Base-by-base conservation (phyloP, 2,329 filamentous ascomycete species). In the Neurospora sp. region DNA sequence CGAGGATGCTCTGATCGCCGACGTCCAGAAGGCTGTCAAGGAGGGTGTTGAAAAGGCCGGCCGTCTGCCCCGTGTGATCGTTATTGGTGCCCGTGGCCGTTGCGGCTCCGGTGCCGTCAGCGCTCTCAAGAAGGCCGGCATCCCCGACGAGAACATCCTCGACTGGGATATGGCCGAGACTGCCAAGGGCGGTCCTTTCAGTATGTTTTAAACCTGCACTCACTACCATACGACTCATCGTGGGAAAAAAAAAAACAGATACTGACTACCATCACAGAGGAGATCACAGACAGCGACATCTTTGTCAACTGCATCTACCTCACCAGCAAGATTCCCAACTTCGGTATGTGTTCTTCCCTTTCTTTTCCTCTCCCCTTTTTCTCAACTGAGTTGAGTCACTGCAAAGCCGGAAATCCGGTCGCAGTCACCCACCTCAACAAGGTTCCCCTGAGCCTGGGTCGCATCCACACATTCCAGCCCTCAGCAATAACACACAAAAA, bases 291-390 rank as follows among this genome's bases (percentile, higher is more conserved):
- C 80, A 86, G 83, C 71, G 89, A 92, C 76, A 90, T 93, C 77
- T 92, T 93, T 78, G 85, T 96, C 79, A 96, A 96, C 84, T 93
- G 91, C 86, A 95, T 97, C 79, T 97, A 97, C 82, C 88, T 97
- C 57, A 74, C 74, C 71, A 74, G 88, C 75, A 87, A 90, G 78
- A 94, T 96, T 74, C 91, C 92, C 36, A 91, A 91, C 40, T 97
- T 97, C 78, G 74, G 74, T 75, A 57, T 12, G 66, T 36, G 4
- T 37, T 66, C 6, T 62, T 12, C 33, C 15, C 52, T 28, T 28
- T 4, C 28, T 5, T 8, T 5, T 36, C 23, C 52, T 33, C 33
- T 57, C 12, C 52, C 23, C 23, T 8, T 33, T 33, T 12, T 6
- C 6, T 36, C 33, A 36, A 36, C 33, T 0, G 33, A 36, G 5